A percentile compares a stretch with the other conserved stretches of the same genome.
Conservation (phyloP, 768 basidiomycete species). For the Cystofilobasidium bisporidii region DNA sequence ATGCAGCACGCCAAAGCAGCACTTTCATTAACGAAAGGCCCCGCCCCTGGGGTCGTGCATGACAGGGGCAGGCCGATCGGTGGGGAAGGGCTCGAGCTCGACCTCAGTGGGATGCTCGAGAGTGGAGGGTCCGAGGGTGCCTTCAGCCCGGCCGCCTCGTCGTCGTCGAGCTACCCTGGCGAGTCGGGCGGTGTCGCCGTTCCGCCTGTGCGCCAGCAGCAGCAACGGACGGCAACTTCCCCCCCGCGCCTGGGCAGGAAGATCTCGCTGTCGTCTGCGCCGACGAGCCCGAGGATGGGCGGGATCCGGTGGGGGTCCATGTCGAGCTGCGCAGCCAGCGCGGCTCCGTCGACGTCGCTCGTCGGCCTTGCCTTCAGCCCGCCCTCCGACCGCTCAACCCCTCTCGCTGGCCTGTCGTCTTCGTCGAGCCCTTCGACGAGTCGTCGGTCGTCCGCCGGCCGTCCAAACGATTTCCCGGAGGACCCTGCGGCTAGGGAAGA, state of each 20-base stretch:
- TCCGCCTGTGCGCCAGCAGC: too few relatives aligned
- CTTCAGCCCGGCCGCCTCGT: background rate
- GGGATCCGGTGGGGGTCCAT: background rate
- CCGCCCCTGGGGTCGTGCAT: too few relatives aligned
- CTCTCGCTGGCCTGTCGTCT: background rate
- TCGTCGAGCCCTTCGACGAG: too few relatives aligned
- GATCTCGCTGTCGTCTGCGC: background rate
- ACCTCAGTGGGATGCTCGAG: background rate
- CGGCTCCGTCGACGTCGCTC: background rate
- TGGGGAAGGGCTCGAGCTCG: background rate
- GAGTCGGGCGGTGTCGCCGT: too few relatives aligned
- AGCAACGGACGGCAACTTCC: background rate
- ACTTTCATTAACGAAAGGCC: too few relatives aligned
- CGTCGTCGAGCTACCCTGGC: too few relatives aligned
- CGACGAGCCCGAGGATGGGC: background rate
- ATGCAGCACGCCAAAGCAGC: too few relatives aligned
- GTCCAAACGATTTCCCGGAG: too few relatives aligned
- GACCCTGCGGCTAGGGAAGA: background rate
- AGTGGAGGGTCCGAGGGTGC: background rate
- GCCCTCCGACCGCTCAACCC: background rate
- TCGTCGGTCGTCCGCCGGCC: too few relatives aligned
- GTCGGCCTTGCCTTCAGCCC: background rate
- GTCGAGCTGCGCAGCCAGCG: background rate
- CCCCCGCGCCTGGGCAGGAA: background rate
- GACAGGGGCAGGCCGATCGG: too few relatives aligned